Evolutionary conservation across 2,329 filamentous ascomycete genomes (phyloP).

Genomic region (Bipolaris oryzae): DNA sequence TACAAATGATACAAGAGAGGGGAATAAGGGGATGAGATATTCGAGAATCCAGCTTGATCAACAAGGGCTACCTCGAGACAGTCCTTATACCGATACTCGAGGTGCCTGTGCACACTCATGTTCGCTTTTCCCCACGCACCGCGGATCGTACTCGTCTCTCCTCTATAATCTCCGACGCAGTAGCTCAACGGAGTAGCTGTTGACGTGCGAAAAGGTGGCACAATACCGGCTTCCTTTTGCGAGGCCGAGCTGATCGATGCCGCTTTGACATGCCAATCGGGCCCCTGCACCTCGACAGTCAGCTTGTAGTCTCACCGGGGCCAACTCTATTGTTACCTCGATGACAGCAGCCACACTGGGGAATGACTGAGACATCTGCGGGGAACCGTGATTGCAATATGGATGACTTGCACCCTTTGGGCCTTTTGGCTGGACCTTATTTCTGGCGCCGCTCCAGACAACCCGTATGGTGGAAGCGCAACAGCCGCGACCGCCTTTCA

Average conservation of each 20-base stretch:
- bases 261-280: not conserved
- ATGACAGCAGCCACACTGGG: not conserved
- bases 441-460: not conserved
- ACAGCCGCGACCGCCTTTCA: not conserved
- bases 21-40: not conserved
- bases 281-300: not conserved
- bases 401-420: conserved; percentile 1
- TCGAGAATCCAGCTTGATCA: not conserved
- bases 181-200: not conserved
- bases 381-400: conserved; percentile 15
- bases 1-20: not conserved
- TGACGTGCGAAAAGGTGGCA: not conserved
- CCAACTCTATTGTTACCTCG: not conserved
- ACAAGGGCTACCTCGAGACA: not conserved
- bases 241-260: not conserved
- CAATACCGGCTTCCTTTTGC: not conserved
- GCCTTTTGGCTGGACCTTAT: conserved; percentile 6
- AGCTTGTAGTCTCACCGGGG: not conserved
- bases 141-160: conserved; percentile 10
- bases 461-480: not conserved
- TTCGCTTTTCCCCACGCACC: not conserved
- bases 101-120: not conserved
- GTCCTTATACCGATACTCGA: conserved; percentile 3
- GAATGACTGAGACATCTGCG: conserved; percentile 6
- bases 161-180: conserved; percentile 13